Base-by-base conservation (phyloP, 495 filamentous ascomycete genomes). In the Gamarada debralockiae region DNA sequence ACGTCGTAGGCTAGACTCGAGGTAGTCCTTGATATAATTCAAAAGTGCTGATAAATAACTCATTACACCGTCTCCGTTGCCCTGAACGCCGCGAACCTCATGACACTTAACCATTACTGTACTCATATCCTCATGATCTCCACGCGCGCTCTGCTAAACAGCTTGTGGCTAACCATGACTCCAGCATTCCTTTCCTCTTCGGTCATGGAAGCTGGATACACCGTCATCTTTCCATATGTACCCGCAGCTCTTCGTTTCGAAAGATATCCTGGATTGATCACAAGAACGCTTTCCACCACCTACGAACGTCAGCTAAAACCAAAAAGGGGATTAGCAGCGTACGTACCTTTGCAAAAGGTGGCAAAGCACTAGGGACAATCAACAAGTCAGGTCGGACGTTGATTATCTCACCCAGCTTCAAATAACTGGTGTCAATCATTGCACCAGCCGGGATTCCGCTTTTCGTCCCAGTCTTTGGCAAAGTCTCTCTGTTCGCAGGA, bases 321-420 rank as follows among this genome's bases (percentile, higher is more conserved):
- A 14, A 49, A 5, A 38, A 25, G 10, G 3, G 14, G 10, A n/a
- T 40, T 20, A n/a, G 9, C 14, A 49, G 38, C 6, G 36, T 52
- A 12, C 77, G 55, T 73, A 93, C 90, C 80, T 89, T 95, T 34
- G 86, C 89, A 73, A 95, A 96, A 3, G 89, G 83, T 8, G 85
- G 83, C 56, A 98, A 67, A 53, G 84, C 79, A 58, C 90, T 96
- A 27, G 93, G 93, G 22, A 87, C 72, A 29, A 98, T 75, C 54
- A 97, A 62, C 22, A 98, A 75, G 73, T 98, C 93, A 9, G 93
- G 93, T 48, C 81, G 72, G 2, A 87, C 84, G 55, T 84, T 86
- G 57, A 92, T 74, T 82, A 93, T 90, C 69, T 97, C 93, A 23
- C 90, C 92, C 23, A 97, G 70, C 67, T 95, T 92, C 66, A 91